Base-by-base conservation (phyloP, 306 rosid genomes). In the Benincasa hispida region DNA sequence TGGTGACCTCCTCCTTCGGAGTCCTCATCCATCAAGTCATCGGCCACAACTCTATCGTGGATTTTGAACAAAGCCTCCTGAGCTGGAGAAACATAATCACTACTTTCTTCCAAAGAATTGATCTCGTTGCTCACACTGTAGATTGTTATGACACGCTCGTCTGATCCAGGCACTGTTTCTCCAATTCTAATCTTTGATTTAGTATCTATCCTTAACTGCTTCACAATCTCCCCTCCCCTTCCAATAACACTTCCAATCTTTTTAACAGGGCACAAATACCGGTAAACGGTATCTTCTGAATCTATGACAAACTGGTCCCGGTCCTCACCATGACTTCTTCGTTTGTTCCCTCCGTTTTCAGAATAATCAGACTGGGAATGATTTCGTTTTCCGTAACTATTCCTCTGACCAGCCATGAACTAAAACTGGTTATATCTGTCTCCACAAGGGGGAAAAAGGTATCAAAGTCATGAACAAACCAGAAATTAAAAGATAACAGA, bases 181-280 rank as follows among this genome's bases (percentile, higher is more conserved):
- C 97, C 96, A 82, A 95, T 95, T 82, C 99, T 84, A 72, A 95
- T 90, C 91, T 92, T 95, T 10, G 97, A 81, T 76, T 89, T 90
- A 2, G 99, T 95, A 82, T 92, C 98, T 22, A 77, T 32, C 85
- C 99, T 88, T 28, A 95, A 72, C 80, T 95, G 99, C 95, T 92
- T 92, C 72, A 95, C 96, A 79, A 95, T 95, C 88, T 95, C 99
- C 42, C 99, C 99, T 82, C 99, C 98, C 82, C 98, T 86, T 28
- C 99, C 99, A 82, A 95, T 95, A 41, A 95, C 90, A 88, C 96
- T 89, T 13, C 99, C 99, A 76, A 92, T 95, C 88, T 95, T 95
- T 76, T 89, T 85, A 15, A 77, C 88, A 4, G 91, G 90, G 70
- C 99, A 95, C 79, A 95, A 76, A 81, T 86, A 95, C 5, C 99